A percentile compares a stretch with the other conserved stretches of the same genome.
phyloP scores from a whole-genome alignment of 2,329 filamentous ascomycete species.

The Raffaelea albimanens region DNA sequence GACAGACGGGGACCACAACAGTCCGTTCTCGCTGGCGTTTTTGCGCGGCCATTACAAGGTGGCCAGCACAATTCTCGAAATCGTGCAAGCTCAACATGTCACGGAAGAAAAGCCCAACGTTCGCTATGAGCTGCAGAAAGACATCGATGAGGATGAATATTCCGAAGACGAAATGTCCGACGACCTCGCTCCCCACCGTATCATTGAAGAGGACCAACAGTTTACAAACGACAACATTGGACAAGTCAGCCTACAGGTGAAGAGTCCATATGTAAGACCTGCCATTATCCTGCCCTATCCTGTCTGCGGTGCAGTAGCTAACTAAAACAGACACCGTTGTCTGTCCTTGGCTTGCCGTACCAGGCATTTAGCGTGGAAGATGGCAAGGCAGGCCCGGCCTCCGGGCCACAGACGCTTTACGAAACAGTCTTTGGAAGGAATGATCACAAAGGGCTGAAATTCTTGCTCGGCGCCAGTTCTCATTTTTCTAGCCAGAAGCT shows the following conservation, averaged over 20 bases:
- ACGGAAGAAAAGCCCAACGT: constrained; percentile 42
- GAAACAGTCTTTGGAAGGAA: constrained; percentile 23
- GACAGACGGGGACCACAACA: constrained; percentile 38
- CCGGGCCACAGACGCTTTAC: no score
- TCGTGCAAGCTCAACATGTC: constrained; percentile 59
- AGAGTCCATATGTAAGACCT: constrained; percentile 38
- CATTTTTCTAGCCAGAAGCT: constrained; percentile 31
- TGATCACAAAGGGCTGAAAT: constrained; percentile 42
- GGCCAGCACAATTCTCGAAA: constrained; percentile 59
- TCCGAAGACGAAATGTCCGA: constrained; percentile 22
- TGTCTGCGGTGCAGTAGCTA: no score
- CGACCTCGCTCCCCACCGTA: constrained; percentile 35
- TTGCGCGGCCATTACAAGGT: constrained; percentile 54
- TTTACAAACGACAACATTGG: constrained; percentile 73
- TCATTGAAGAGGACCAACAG: constrained; percentile 53
- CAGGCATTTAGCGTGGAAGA: no score
- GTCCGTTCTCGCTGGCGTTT: constrained; percentile 60
- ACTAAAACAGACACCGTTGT: no score
- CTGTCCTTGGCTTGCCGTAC: no score
- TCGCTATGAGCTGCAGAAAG: constrained; percentile 35
- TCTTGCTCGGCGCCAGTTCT: constrained; percentile 45
- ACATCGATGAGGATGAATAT: constrained; percentile 27
- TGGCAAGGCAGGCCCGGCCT: no score
- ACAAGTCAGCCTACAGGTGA: constrained; percentile 57
- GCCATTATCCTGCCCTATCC: no score